Base-by-base conservation (phyloP, 2,329 filamentous ascomycete genomes). In the Zymoseptoria ardabiliae region DNA sequence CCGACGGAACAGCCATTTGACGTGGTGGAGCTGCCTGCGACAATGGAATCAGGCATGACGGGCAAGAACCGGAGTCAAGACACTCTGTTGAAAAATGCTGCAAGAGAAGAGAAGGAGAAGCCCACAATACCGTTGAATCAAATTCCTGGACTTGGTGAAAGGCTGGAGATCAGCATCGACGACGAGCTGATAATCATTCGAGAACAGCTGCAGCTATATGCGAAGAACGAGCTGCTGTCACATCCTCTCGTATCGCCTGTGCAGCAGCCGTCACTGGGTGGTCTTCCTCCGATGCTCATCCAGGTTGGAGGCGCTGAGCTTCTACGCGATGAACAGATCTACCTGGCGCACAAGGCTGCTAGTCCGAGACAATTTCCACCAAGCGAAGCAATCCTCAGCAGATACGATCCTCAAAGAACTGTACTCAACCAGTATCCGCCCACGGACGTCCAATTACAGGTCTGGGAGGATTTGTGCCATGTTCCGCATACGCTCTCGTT, bases 381-480 rank as follows among this genome's bases (percentile, higher is more conserved):
- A 2, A 80, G 82, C 0, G 81, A 88, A 45, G 78, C 79, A 0
- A 79, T 84, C 50, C 77, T 94, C 61, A 80, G 86, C 35, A 82
- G 87, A 45, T 79, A 81, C 60, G 86, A 87, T 25, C 80, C 81
- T 20, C 79, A 81, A 1, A 72, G 79, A 35, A 70, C 74, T 10
- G 75, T 73, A 11, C 69, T 94, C 17, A 77, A 80, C 41, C 85
- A 81, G 62, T 95, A 90, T 73, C 84, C 85, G 59, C 90, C 91
- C 0, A 99, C 94, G 0, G 85, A 96, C 67, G 93, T 97, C 0
- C 91, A 97, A 71, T 81, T 99, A 2, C 94, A 97, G 72, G 87
- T 97, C 1, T 97, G 93, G 92, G 93, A 97, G 59, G 89, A 96
- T 68, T 78, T 97, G 2, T 97, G 94, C 69, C 93, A 97, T 71